Conservation (phyloP, 129 eudicot genomes). For the Apium graveolens region DNA sequence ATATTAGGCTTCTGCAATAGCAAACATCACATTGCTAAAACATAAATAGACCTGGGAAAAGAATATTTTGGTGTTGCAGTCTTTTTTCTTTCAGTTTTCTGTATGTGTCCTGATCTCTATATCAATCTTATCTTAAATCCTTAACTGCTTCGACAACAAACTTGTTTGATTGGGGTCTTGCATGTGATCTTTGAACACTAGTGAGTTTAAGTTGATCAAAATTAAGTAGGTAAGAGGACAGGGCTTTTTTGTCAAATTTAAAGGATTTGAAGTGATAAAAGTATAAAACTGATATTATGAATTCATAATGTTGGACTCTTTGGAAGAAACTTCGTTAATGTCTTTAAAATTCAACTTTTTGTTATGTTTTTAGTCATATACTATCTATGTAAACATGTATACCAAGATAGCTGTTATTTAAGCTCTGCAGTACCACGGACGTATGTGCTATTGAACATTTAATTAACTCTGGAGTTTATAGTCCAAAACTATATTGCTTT, state of each 20-base stretch:
- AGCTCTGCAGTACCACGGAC: not conserved
- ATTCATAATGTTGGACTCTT: not conserved
- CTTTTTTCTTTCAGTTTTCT: no score
- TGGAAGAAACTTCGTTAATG: not conserved
- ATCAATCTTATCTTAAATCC: no score
- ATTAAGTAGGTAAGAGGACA: no score
- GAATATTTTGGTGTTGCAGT: not conserved
- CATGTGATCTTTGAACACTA: not conserved
- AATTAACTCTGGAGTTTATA: not conserved
- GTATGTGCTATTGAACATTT: not conserved
- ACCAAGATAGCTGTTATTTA: not conserved
- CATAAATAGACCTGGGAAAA: not conserved
- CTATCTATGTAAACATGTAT: not conserved
- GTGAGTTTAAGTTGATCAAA: not conserved
- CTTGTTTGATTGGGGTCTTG: not conserved
- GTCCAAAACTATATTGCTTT: not conserved
- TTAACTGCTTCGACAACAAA: not conserved
- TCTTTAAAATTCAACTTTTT: not conserved
- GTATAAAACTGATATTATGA: no score
- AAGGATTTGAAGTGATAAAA: no score
- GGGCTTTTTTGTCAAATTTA: not conserved
- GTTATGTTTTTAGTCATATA: not conserved
- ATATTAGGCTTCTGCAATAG: not conserved
- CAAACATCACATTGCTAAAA: not conserved
- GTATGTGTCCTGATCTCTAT: no score